Percentiles rank a stretch among this genome's conserved stretches.
Conservation (phyloP, 2,329 filamentous ascomycete genomes). For the Ilyonectria mors-panacis region DNA sequence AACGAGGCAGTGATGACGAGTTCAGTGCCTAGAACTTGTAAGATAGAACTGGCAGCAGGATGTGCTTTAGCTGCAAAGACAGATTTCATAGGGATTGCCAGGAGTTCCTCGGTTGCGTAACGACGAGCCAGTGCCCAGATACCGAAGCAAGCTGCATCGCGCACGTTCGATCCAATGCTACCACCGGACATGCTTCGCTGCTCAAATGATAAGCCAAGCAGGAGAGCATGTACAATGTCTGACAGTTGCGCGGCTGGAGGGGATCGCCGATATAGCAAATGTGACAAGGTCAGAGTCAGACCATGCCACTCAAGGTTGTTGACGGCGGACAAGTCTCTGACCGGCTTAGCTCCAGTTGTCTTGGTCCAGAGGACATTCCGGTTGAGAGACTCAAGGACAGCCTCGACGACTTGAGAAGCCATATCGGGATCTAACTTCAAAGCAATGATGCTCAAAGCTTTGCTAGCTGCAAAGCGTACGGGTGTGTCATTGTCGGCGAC, state of each 20-base stretch:
- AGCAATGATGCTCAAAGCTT: constrained; percentile 89
- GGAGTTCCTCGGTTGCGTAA: constrained; percentile 85
- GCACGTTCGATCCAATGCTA: constrained; percentile 89
- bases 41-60: constrained; percentile 62
- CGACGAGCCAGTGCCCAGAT: constrained; percentile 93
- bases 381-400: constrained; percentile 80
- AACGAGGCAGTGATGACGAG: constrained; percentile 86
- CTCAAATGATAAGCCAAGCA: constrained; percentile 89
- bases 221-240: constrained; percentile 81
- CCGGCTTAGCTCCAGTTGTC: constrained; percentile 54
- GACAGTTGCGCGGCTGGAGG: constrained; percentile 79
- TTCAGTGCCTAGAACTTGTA: constrained; percentile 86
- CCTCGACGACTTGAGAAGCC: constrained; percentile 89
- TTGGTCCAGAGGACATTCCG: constrained; percentile 70
- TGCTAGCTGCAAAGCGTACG: constrained; percentile 91
- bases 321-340: constrained; percentile 79
- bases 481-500: constrained; percentile 92
- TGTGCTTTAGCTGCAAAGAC: constrained; percentile 59
- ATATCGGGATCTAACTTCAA: constrained; percentile 84
- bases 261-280: constrained; percentile 88
- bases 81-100: constrained; percentile 69
- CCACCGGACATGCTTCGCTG: constrained; percentile 88
- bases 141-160: constrained; percentile 96
- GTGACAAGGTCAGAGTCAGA: constrained; percentile 86
- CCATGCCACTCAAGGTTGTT: constrained; percentile 93